These are phyloP conservation scores for Oryza meyeriana DNA, from an alignment of 176 grass and related monocot genomes.

Conservation along the genomic window DNA sequence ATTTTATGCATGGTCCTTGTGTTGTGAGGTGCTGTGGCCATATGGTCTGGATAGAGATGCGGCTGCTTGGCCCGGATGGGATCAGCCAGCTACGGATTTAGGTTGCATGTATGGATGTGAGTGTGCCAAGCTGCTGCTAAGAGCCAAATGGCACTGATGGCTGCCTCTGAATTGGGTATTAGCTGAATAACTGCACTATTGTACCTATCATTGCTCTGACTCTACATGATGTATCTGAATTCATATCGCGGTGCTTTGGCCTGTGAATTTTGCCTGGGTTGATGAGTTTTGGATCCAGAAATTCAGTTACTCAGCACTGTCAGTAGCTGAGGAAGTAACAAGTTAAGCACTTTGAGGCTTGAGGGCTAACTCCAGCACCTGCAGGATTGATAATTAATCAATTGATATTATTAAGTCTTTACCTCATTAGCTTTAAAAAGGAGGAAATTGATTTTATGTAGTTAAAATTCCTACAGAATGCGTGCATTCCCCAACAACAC, in stretches of 20 bases:
- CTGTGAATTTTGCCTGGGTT: neutral
- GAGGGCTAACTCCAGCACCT: too few relatives aligned
- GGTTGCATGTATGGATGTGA: neutral
- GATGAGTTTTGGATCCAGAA: neutral
- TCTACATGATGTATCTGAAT: neutral
- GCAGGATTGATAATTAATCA: too few relatives aligned
- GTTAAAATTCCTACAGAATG: neutral
- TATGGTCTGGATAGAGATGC: slow-evolving; percentile 17
- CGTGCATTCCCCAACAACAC: neutral
- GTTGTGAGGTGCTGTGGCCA: neutral
- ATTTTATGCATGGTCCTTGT: neutral
- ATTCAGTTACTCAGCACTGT: neutral
- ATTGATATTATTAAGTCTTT: too few relatives aligned
- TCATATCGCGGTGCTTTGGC: neutral
- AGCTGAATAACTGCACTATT: neutral
- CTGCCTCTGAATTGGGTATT: neutral
- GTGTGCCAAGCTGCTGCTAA: neutral
- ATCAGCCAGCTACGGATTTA: neutral
- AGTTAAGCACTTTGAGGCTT: neutral
- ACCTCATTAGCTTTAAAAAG: too few relatives aligned
- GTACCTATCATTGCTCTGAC: neutral
- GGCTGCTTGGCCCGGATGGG: neutral
- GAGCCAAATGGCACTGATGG: neutral
- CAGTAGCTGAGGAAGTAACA: neutral
- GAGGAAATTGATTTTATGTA: too few relatives aligned